Evolutionary conservation across 805 yeast species (phyloP), one percentile per base, ranked within the genome.

Genomic region (Clavispora phyllophila): DNA sequence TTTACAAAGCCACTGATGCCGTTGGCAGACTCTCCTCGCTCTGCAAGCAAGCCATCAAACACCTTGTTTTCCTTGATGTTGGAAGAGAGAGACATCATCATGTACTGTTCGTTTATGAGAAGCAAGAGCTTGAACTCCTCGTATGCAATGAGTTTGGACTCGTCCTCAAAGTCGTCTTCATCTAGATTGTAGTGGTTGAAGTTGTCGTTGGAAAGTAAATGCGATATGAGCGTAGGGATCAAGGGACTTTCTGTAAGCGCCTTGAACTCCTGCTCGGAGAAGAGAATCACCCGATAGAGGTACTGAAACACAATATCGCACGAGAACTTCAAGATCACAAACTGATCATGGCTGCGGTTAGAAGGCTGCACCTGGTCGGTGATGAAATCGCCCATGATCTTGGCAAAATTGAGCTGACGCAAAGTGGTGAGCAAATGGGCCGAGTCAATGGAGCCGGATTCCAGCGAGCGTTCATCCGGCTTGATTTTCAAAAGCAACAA

Each of bases 71-170:
- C 76, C 20, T 48, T 38, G 1, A 47, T 47, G 1, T 50, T 41
- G 28, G 59, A 54, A 4, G 61, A 44, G 60, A 72, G 54, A 50
- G 73, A 60, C 51, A 69, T 47, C 78, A 87, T 83, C 82, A 90
- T 79, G 61, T 79, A 90, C 62, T 90, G 96, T 58, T 90, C 96
- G 62, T 90, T 90, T 20, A 90, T 66, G 1, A 88, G 81, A 31
- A 90, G 66, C 10, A 90, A 61, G 13, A 87, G 65, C 54, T 81
- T 82, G 66, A 89, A 81, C 47, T 83, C 81, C 31, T 86, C 77
- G 47, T 78, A 79, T 9, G 73, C 70, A 12, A 65, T 58, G n/a
- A 66, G 51, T 55, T 81, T 83, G 48, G 71, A 72, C 37, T 79
- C 74, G 26, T 47, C 53, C 5, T 46, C 49, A 43, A 57, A 61